Conservation (phyloP, 306 rosid species). For the Luffa aegyptiaca region DNA sequence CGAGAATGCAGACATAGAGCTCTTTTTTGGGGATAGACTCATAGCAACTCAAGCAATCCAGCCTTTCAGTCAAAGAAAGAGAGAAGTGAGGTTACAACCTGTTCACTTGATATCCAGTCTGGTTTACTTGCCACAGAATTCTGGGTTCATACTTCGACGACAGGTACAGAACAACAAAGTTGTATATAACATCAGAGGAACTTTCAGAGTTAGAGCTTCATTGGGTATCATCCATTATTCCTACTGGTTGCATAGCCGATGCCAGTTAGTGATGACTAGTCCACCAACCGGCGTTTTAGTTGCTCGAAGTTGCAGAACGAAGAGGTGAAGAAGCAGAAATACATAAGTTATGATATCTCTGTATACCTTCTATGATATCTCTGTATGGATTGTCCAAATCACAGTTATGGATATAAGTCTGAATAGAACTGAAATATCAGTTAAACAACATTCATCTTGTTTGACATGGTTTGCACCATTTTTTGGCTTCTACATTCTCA, state of each 20-base stretch:
- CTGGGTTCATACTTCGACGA: slow-evolving; percentile 50
- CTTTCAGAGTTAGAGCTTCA: slow-evolving; percentile 51
- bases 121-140: slow-evolving; percentile 71
- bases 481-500: neutral
- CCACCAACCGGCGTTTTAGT: slow-evolving; percentile 74
- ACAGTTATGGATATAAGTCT: neutral
- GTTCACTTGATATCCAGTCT: slow-evolving; percentile 64
- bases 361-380: neutral
- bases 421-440: neutral
- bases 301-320: slow-evolving; percentile 56
- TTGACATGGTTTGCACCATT: slow-evolving; percentile 3
- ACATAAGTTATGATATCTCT: neutral
- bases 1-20: slow-evolving; percentile 45
- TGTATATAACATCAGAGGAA: slow-evolving; percentile 53
- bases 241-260: slow-evolving; percentile 53
- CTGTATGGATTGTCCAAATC: neutral
- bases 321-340: slow-evolving; percentile 26
- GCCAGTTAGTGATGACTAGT: slow-evolving; percentile 78
- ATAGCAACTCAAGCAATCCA: slow-evolving; percentile 49
- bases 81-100: slow-evolving; percentile 47
- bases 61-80: slow-evolving; percentile 50
- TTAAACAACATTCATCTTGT: slow-evolving; percentile 1
- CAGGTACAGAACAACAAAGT: slow-evolving; percentile 60
- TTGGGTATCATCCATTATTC: slow-evolving; percentile 52
- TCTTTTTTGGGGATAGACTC: slow-evolving; percentile 62